Evolutionary conservation across 805 yeast species (phyloP).

Genomic region (Candida andamanensis): DNA sequence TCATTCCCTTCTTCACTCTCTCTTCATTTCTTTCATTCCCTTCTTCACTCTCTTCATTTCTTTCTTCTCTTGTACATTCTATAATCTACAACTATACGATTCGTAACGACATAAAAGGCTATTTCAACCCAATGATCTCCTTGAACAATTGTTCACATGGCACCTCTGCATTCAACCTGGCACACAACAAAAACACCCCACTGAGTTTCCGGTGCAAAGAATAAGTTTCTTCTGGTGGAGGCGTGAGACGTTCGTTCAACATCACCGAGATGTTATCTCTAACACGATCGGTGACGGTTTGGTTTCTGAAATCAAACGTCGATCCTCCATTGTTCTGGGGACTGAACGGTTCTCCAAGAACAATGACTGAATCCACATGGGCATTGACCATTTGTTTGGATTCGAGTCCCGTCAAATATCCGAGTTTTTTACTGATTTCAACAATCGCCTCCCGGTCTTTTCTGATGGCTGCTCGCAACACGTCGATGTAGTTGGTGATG

Average conservation of each 20-base stretch:
- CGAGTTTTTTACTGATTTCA: conserved; percentile 63
- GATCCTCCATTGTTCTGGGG: conserved; percentile 43
- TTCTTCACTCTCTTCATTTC: too few relatives aligned
- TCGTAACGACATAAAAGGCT: too few relatives aligned
- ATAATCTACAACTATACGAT: too few relatives aligned
- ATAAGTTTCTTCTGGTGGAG: conserved; percentile 98
- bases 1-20: too few relatives aligned
- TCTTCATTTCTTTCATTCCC: too few relatives aligned
- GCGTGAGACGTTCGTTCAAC: conserved; percentile 87
- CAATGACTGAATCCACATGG: conserved; percentile 85
- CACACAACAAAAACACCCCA: conserved; percentile 88
- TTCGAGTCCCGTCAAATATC: conserved; percentile 90
- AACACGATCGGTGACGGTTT: conserved; percentile 92
- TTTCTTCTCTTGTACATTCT: too few relatives aligned
- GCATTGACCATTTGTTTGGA: conserved; percentile 84
- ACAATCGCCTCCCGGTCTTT: conserved; percentile 63
- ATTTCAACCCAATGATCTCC: conserved; percentile 60
- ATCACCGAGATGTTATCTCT: conserved; percentile 81
- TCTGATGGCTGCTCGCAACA: conserved; percentile 69
- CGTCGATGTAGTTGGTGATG: conserved; percentile 59
- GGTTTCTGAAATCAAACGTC: conserved; percentile 68
- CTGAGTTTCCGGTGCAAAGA: conserved; percentile 93
- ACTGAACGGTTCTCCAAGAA: conserved; percentile 88
- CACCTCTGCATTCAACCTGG: conserved; percentile 75
- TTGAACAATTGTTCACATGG: conserved; percentile 74